phyloP scores from a whole-genome alignment of 1,139 yeast genomes.

The Sugiyamaella paludigena region DNA sequence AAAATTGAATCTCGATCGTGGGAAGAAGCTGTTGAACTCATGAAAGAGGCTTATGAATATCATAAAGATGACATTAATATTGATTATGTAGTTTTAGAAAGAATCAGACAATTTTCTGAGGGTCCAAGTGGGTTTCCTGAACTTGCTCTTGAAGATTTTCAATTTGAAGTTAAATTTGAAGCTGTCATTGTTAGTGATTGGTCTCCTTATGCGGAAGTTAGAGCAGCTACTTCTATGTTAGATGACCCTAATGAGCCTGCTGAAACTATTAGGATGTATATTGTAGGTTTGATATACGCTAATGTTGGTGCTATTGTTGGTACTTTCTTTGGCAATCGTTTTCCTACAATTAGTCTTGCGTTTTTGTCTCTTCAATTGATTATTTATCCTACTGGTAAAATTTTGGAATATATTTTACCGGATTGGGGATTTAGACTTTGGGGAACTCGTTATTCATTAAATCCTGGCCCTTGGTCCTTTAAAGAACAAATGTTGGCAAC shows the following conservation, averaged over 20 bases:
- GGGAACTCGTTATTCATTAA: constrained; percentile 43
- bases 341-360: constrained; percentile 49
- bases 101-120: constrained; percentile 31
- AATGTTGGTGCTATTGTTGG: constrained; percentile 51
- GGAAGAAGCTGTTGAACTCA: constrained; percentile 38
- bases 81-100: constrained; percentile 20
- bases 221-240: constrained; percentile 46
- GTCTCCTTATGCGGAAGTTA: constrained; percentile 52
- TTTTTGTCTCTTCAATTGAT: constrained; percentile 47
- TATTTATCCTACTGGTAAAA: constrained; percentile 23
- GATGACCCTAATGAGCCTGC: constrained; percentile 45
- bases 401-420: constrained; percentile 41
- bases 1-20: constrained; percentile 5
- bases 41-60: constrained; percentile 42
- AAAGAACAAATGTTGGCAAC: constrained; percentile 70
- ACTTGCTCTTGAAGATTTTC: constrained; percentile 31
- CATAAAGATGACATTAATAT: constrained; percentile 53
- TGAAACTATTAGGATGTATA: constrained; percentile 50
- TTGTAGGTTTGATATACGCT: constrained; percentile 37
- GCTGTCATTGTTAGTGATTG: constrained; percentile 45
- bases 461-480: constrained; percentile 63
- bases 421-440: constrained; percentile 45
- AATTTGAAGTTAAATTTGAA: constrained; percentile 38
- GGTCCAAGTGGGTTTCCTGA: constrained; percentile 22
- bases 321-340: constrained; percentile 51